Evolutionary conservation across 2,329 filamentous ascomycete species (phyloP).

Genomic region (Colletotrichum sp.): DNA sequence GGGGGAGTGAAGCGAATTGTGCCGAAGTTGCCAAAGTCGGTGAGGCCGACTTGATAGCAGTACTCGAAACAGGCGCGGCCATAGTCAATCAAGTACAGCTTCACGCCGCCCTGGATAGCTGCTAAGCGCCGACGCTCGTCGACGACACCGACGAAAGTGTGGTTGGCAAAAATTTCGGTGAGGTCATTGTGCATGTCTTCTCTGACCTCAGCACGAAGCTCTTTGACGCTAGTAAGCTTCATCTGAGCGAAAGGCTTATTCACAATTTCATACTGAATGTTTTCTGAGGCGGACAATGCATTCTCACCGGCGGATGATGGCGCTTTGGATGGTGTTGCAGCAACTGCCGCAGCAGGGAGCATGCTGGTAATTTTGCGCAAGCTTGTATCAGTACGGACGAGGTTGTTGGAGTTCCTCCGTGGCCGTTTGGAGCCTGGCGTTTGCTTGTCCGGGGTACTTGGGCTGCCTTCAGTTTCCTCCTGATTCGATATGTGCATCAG

Average conservation of each 20-base stretch:
- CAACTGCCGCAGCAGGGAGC: constrained; percentile 65
- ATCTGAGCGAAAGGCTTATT: constrained; percentile 74
- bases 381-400: constrained; percentile 88
- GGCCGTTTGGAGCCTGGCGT: constrained; percentile 41
- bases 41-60: constrained; percentile 94
- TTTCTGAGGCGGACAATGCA: constrained; percentile 44
- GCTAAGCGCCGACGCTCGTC: constrained; percentile 85
- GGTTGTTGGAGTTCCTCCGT: constrained; percentile 66
- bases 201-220: constrained; percentile 80
- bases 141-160: constrained; percentile 93
- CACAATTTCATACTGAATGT: constrained; percentile 72
- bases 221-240: constrained; percentile 83
- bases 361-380: constrained; percentile 96
- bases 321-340: constrained; percentile 26
- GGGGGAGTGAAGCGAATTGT: constrained; percentile 79
- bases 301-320: constrained; percentile 34
- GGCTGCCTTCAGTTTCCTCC: constrained; percentile 27
- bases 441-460: constrained; percentile 33
- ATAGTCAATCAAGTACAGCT: constrained; percentile 92
- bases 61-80: constrained; percentile 86
- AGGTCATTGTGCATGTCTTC: constrained; percentile 83
- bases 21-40: constrained; percentile 96
- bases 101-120: constrained; percentile 92
- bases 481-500: constrained; percentile 29
- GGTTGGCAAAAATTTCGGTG: constrained; percentile 84